Evolutionary conservation across 371 early-diverging fungal genomes (phyloP), one percentile per base, ranked within the genome.

Genomic region (Mortierella sp.): DNA sequence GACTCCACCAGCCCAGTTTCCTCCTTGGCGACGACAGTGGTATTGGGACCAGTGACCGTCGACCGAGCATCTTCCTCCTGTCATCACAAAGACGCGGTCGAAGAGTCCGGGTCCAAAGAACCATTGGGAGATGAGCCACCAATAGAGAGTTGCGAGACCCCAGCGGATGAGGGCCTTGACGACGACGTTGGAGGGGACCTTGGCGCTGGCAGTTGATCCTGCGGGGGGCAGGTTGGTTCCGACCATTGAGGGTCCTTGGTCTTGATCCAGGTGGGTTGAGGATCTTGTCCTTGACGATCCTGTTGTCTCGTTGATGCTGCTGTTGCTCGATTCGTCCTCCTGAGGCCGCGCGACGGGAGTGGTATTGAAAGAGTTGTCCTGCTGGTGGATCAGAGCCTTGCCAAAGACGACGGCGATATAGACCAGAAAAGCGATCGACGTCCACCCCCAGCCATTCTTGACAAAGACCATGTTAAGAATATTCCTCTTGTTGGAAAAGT

Each of bases 401-500:
- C 84, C 81, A 77, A 88, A 80, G 51, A 81, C 83, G 68, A 84
- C 74, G 24, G 75, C 79, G 3, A 85, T 38, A 43, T 91, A 94
- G 21, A 76, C 68, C 38, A 89, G 77, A 56, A 92, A 94, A 55
- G 92, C 89, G 10, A 92, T 65, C 7, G 94, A 91, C 2, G 93
- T 94, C 95, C 97, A 93, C 76, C 93, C 95, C 98, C 98, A 97
- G 16, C 95, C 97, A 58, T 89, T 89, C 88, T 97, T 97, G 76
- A 94, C 97, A 89, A 96, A 94, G 63, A 90, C 88, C 0, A 86
- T 81, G 84, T 97, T 97, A 75, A 97, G 88, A 60, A 93, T 77
- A 85, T 97, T 97, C 60, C 91, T 90, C 78, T 95, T 96, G 84
- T 92, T 89, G 71, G 93, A 90, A 76, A 96, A 95, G 79, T 90